Base-by-base conservation (phyloP, 352 stramenopile species). In the Discostella stelligera region DNA sequence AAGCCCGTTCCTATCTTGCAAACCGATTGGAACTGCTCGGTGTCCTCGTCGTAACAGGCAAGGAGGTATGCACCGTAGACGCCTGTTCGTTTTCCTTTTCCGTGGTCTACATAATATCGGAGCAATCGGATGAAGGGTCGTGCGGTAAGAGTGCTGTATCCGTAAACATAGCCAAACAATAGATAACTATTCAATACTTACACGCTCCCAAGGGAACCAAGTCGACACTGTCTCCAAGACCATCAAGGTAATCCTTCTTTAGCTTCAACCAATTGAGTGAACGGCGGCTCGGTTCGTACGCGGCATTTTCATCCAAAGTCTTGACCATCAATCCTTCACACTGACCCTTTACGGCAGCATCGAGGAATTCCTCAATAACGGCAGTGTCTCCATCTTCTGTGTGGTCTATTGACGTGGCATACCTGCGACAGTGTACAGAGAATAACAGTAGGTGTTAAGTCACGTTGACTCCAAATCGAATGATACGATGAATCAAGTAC, bases 201-300 rank as follows among this genome's bases (percentile, higher is more conserved):
- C 67, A 99, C 9, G 96, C 97, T n/a, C 97, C 98, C 53, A 99
- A 95, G 1, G 96, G 96, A 27, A 99, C 97, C 20, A 99, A 86
- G 82, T 99, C 98, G 0, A 98, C 94, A 9, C 96, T 98, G 83
- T 99, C 97, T 30, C 96, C 96, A 49, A 98, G 95, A 20, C 96
- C 96, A 23, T 98, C 96, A 0, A 99, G 82, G 71, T 99, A 99
- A 85, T 99, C 98, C 82, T 99, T 99, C 87, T 99, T 99, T 6
- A 99, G 91, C 82, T 99, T 99, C 50, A 99, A 90, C 98, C 98
- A 99, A 83, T 99, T 99, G 66, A 99, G 91, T 8, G 96, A 99
- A 44, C 97, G 94, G 71, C 97, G 97, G 6, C 95, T 97, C 6
- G 97, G 97, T 79, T 99, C 95, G 83, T 99, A 99, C 0, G 95